These are phyloP conservation scores for Monilinia vaccinii-corymbosi DNA, from an alignment of 2,329 filamentous ascomycete species.

Conservation along the genomic window DNA sequence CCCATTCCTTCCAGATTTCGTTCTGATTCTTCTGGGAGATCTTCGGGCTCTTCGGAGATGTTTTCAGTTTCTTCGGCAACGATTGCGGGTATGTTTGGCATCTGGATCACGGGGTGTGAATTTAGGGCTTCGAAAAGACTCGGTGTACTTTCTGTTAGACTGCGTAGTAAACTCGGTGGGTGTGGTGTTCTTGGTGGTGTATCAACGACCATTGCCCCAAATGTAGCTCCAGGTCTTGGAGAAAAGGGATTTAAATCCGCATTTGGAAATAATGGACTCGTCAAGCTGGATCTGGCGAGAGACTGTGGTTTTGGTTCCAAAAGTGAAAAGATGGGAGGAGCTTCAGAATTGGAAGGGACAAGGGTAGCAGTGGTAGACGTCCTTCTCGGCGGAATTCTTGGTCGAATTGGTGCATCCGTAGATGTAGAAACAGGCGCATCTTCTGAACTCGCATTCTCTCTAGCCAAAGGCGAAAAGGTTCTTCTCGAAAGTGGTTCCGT, in stretches of 20 bases:
- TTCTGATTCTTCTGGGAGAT: not conserved
- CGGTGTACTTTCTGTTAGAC: not conserved
- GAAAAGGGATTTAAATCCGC: not conserved
- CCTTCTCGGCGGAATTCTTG: not conserved
- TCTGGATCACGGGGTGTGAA: not conserved
- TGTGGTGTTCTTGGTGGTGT: not conserved
- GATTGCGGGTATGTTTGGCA: not conserved
- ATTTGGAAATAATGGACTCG: not conserved
- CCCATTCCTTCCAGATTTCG: not conserved
- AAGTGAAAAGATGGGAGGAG: not conserved
- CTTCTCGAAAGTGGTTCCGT: not conserved
- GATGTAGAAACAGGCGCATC: not conserved
- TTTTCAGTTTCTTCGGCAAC: not conserved
- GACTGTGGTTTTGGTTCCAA: not conserved
- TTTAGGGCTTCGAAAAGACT: slow-evolving; percentile 3
- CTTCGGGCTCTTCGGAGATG: not conserved
- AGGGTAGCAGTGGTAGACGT: slow-evolving; percentile 3
- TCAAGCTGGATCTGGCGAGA: not conserved
- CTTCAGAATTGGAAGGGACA: not conserved
- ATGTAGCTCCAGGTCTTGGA: not conserved
- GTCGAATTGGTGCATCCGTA: not conserved
- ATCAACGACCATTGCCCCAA: slow-evolving; percentile 1
- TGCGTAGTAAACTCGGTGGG: not conserved
- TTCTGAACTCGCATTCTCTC: not conserved
- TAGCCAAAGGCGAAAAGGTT: not conserved